A percentile compares a stretch with the other conserved stretches of the same genome.
These are phyloP conservation scores for Lunasporangiospora selenospora DNA, from an alignment of 192 early-diverging fungal genomes.

Conservation along the genomic window DNA sequence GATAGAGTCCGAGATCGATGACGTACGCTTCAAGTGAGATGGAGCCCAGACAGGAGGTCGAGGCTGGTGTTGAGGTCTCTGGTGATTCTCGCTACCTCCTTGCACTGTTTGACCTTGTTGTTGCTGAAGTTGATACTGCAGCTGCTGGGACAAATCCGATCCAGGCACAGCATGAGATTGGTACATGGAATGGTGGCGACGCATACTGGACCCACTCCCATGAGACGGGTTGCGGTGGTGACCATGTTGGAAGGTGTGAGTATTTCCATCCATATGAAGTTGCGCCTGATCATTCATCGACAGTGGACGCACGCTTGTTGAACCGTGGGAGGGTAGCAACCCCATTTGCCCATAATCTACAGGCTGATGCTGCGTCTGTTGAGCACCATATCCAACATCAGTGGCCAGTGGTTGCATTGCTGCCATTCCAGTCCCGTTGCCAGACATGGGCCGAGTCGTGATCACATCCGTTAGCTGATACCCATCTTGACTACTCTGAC, in stretches of 20 bases:
- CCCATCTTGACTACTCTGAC: slow-evolving; percentile 31
- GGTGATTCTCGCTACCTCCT: not conserved
- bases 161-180: slow-evolving; percentile 18
- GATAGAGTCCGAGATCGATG: slow-evolving; percentile 22
- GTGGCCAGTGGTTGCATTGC: not conserved
- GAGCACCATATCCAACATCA: slow-evolving; percentile 13
- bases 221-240: no score
- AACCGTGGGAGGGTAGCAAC: slow-evolving; percentile 9
- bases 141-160: no score
- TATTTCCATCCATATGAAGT: no score
- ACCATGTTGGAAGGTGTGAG: no score
- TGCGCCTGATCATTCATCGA: slow-evolving; percentile 3
- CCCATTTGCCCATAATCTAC: not conserved
- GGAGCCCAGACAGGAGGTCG: slow-evolving; percentile 38
- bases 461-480: slow-evolving; percentile 34
- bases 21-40: slow-evolving; percentile 15
- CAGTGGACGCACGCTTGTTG: not conserved
- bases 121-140: slow-evolving; percentile 12
- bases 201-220: slow-evolving; percentile 8
- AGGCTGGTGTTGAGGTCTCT: slow-evolving; percentile 3
- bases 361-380: not conserved
- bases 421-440: slow-evolving; percentile 1
- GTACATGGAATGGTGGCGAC: slow-evolving; percentile 34
- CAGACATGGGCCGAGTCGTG: slow-evolving; percentile 40
- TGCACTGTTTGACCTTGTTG: not conserved